Base-by-base conservation (phyloP, 2,329 filamentous ascomycete species). In the Bipolaris zeicola region DNA sequence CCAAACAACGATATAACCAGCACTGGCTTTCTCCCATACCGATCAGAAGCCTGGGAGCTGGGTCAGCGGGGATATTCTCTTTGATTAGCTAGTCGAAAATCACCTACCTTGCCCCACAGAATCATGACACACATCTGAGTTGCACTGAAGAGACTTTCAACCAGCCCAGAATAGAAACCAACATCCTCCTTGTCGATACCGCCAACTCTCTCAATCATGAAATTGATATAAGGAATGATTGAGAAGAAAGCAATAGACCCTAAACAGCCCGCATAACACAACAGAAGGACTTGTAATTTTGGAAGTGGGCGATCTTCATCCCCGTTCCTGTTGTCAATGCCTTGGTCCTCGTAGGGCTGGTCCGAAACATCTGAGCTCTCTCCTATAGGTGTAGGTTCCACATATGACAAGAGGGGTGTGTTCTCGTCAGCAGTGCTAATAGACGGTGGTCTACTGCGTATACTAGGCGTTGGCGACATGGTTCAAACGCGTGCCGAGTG, bases 211-310 rank as follows among this genome's bases (percentile, higher is more conserved):
- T 85, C 79, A 36, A 91, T 86, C 90, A 94, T 94, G 69, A 88
- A 80, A 67, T 87, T 91, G 75, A 95, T 84, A 76, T 90, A 94
- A 0, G 90, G 89, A 66, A 94, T 90, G 72, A 94, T 91, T 71
- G 83, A 86, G 79, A 93, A 94, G 78, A 91, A 94, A n/a, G 89
- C 89, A 38, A 93, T 83, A 0, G 91, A 90, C 68, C 94, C 91
- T 42, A 91, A 80, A 24, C 90, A 70, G 5, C 90, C 85, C 1
- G 87, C 87, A 70, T 87, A 90, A 79, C 90, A 94, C 11, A 95
- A 84, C 10, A 90, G 75, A 31, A 89, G 73, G 50, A 95, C 86
- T 72, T 94, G 91, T 0, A 36, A 13, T 26, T 58, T 57, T 1
- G 71, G 71, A n/a, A 76, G 46, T 14, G 70, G 70, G 20, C 53